Percentiles rank a stretch among this genome's conserved stretches.
Conservation (phyloP, 208 protist genomes). For the Jaenimonas drosophilae region DNA sequence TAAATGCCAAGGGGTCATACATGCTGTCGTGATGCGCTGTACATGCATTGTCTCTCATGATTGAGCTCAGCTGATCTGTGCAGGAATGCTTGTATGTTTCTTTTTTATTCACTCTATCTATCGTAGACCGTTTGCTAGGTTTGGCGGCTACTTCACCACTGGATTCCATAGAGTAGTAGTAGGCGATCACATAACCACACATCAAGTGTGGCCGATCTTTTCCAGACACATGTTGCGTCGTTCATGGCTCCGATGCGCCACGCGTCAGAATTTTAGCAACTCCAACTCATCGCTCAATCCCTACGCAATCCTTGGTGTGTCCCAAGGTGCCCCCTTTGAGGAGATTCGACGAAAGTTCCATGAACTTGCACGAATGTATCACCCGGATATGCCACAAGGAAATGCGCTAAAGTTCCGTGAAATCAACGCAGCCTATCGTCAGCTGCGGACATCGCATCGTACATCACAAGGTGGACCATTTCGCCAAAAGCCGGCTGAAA, state of each 20-base stretch:
- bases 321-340: constrained; percentile 27
- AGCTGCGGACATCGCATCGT: constrained; percentile 36
- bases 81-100: no score
- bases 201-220: no score
- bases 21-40: no score
- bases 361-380: constrained; percentile 49
- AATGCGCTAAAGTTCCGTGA: constrained; percentile 62
- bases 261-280: no score
- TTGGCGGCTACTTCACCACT: neutral
- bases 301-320: constrained; percentile 48
- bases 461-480: no score
- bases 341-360: constrained; percentile 48
- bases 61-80: no score
- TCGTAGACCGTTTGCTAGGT: neutral
- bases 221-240: no score
- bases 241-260: no score
- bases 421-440: constrained; percentile 58
- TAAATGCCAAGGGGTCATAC: no score
- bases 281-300: constrained; percentile 19
- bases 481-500: no score
- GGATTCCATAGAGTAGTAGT: neutral
- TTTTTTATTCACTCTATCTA: constrained; percentile 5
- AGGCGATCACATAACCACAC: no score
- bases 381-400: constrained; percentile 59
- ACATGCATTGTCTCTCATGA: no score